Percentiles rank a stretch among this genome's conserved stretches.
Conservation (phyloP, 257 asterid species). For the Solanum pinnatisectum region DNA sequence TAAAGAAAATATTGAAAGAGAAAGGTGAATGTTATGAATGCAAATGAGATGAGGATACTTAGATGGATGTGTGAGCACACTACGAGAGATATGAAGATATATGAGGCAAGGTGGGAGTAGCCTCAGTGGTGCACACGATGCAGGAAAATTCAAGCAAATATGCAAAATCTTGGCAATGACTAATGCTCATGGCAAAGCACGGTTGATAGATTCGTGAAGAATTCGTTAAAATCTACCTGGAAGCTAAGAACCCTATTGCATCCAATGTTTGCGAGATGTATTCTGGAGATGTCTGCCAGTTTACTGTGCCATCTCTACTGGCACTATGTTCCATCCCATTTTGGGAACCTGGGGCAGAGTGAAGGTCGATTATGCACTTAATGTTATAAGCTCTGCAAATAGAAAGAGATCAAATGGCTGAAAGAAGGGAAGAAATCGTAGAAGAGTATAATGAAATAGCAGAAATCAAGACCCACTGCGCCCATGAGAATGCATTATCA, state of each 20-base stretch:
- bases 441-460: background rate
- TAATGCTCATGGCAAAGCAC: background rate
- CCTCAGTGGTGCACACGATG: background rate
- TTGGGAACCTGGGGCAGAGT: conserved; percentile 89
- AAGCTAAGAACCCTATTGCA: conserved; percentile 63
- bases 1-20: background rate
- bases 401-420: background rate
- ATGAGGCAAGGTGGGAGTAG: background rate
- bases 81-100: background rate
- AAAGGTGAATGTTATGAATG: background rate
- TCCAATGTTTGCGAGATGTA: conserved; percentile 38
- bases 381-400: conserved; percentile 46
- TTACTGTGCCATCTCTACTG: conserved; percentile 68
- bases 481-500: conserved; percentile 85
- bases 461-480: conserved; percentile 41
- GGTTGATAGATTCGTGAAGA: background rate
- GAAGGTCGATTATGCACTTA: conserved; percentile 80
- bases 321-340: conserved; percentile 89
- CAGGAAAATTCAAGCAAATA: background rate
- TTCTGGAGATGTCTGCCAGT: conserved; percentile 56
- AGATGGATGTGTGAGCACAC: background rate
- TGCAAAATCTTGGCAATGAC: background rate
- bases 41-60: background rate
- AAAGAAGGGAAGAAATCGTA: background rate
- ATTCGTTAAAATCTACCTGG: conserved; percentile 32